phyloP scores from a whole-genome alignment of 352 stramenopile genomes.

The Phytophthora kernoviae region DNA sequence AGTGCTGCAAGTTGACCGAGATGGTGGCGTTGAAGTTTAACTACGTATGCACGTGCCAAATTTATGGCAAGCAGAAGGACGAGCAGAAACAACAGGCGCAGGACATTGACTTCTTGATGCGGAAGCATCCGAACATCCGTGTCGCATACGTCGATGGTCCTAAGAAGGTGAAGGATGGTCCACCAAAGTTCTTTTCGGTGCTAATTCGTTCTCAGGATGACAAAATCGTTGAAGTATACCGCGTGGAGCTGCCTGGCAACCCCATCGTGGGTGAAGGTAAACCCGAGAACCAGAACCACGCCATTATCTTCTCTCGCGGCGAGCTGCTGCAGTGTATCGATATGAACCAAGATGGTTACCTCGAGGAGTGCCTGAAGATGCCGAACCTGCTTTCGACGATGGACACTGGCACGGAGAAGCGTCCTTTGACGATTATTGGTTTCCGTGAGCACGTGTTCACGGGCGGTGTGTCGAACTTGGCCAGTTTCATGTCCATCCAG shows the following conservation, averaged over 20 bases:
- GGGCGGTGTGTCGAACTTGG: conserved; percentile 80
- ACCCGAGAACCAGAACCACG: conserved; percentile 87
- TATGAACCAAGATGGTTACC: conserved; percentile 88
- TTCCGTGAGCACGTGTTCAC: conserved; percentile 90
- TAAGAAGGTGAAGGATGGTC: conserved; percentile 87
- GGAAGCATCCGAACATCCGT: conserved; percentile 73
- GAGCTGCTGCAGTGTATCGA: conserved; percentile 88
- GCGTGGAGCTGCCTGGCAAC: conserved; percentile 76
- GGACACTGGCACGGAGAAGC: conserved; percentile 68
- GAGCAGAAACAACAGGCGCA: conserved; percentile 82
- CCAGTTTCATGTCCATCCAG: conserved; percentile 89
- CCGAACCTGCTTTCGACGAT: conserved; percentile 83
- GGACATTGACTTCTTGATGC: conserved; percentile 76
- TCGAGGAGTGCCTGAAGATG: conserved; percentile 84
- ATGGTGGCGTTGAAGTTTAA: conserved; percentile 88
- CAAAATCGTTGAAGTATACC: conserved; percentile 79
- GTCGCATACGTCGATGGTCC: conserved; percentile 82
- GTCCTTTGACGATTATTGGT: conserved; percentile 82
- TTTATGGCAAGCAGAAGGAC: conserved; percentile 86
- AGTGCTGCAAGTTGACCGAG: conserved; percentile 78
- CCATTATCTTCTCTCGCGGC: conserved; percentile 81
- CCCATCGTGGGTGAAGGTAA: conserved; percentile 87
- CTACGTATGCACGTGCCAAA: conserved; percentile 88
- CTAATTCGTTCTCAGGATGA: conserved; percentile 72
- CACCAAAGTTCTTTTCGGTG: conserved; percentile 83